These are phyloP conservation scores for Ustilago sp. DNA, from an alignment of 1,284 basidiomycete genomes.

Conservation along the genomic window DNA sequence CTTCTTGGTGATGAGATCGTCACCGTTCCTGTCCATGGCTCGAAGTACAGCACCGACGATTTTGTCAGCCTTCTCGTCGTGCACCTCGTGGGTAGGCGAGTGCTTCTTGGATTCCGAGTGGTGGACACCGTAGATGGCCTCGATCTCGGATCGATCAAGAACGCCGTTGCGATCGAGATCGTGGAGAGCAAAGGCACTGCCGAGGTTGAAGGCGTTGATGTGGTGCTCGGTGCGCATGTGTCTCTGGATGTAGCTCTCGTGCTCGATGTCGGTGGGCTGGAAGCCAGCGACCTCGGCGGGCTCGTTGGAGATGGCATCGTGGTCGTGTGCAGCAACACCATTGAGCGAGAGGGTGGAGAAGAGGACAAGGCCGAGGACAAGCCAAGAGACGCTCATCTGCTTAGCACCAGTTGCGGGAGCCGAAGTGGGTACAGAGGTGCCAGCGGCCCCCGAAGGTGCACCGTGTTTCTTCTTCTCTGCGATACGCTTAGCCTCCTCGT, in stretches of 20 bases:
- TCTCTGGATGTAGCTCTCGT: conserved; percentile 66
- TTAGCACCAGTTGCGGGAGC: conserved; percentile 17
- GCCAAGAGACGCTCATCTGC: conserved; percentile 52
- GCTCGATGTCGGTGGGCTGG: conserved; percentile 43
- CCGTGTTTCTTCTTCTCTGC: conserved; percentile 73
- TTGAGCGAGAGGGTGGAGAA: conserved; percentile 44
- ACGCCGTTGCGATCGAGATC: conserved; percentile 79
- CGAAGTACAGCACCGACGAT: conserved; percentile 83
- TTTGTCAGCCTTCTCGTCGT: conserved; percentile 84
- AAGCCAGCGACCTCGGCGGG: conserved; percentile 52
- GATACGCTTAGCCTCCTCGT: conserved; percentile 86
- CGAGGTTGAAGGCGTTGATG: conserved; percentile 69
- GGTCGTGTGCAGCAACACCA: conserved; percentile 38
- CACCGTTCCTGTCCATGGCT: conserved; percentile 81
- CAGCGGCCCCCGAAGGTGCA: conserved; percentile 46
- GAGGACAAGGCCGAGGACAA: conserved; percentile 45
- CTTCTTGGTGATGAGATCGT: conserved; percentile 81
- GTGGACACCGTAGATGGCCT: conserved; percentile 80
- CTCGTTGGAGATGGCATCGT: conserved; percentile 41
- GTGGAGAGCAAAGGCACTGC: conserved; percentile 79
- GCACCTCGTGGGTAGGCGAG: conserved; percentile 81
- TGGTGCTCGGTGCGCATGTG: conserved; percentile 70
- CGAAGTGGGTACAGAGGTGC: conserved; percentile 28
- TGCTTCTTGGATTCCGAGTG: conserved; percentile 91
- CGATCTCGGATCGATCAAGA: conserved; percentile 70